Evolutionary conservation across 2,329 filamentous ascomycete species (phyloP).

Genomic region (Fusarium domesticum): DNA sequence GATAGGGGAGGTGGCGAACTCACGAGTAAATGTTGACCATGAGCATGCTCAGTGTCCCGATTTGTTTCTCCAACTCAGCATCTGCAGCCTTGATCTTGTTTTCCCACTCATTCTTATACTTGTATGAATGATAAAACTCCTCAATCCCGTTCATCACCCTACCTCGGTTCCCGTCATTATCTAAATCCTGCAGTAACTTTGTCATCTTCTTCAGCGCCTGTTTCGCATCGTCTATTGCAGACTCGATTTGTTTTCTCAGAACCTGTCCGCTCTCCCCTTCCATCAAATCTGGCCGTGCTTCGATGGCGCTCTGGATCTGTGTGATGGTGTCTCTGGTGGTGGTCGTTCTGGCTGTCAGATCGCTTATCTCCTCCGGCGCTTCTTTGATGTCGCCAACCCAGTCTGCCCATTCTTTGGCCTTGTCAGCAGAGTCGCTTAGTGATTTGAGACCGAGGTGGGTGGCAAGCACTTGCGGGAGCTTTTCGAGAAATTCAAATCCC

Average conservation of each 20-base stretch:
- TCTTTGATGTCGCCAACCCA: slow-evolving; percentile 33
- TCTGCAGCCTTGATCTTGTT: slow-evolving; percentile 33
- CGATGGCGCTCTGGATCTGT: slow-evolving; percentile 31
- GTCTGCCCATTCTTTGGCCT: slow-evolving; percentile 35
- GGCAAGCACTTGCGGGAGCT: slow-evolving; percentile 26
- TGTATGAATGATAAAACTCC: slow-evolving; percentile 35
- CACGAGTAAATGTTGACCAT: slow-evolving; percentile 37
- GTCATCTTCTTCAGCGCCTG: slow-evolving; percentile 31
- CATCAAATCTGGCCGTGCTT: slow-evolving; percentile 30
- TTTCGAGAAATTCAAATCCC: slow-evolving; percentile 14
- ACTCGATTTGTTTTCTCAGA: slow-evolving; percentile 31
- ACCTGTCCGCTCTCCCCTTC: slow-evolving; percentile 30
- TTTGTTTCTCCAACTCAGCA: slow-evolving; percentile 29
- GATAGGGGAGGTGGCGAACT: slow-evolving; percentile 3
- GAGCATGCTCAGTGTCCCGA: slow-evolving; percentile 27
- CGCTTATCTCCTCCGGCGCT: slow-evolving; percentile 32
- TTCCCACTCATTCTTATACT: slow-evolving; percentile 33
- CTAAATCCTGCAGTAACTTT: slow-evolving; percentile 29
- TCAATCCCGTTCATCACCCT: slow-evolving; percentile 22
- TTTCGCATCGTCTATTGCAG: slow-evolving; percentile 26
- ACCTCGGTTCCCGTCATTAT: slow-evolving; percentile 22
- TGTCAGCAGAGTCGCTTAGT: slow-evolving; percentile 29
- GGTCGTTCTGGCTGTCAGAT: slow-evolving; percentile 26
- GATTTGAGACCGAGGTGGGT: slow-evolving; percentile 29
- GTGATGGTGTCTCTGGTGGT: slow-evolving; percentile 33